Conservation (phyloP, 2,329 filamentous ascomycete species). For the Gyromitra esculenta region DNA sequence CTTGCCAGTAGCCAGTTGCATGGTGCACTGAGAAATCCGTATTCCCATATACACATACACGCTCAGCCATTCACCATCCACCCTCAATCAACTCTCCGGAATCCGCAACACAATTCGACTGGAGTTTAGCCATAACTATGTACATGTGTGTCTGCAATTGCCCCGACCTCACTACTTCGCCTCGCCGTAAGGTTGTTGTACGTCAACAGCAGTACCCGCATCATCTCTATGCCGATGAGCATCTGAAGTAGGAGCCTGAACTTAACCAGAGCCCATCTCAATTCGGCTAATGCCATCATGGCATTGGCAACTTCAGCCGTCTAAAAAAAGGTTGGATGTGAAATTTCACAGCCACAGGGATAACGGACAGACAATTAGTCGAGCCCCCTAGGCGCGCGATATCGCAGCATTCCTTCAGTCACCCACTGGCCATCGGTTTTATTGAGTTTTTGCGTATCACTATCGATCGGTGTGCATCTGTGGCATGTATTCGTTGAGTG, state of each 20-base stretch:
- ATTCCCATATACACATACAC: not conserved
- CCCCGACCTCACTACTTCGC: not conserved
- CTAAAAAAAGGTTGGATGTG: slow-evolving; percentile 21
- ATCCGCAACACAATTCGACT: not conserved
- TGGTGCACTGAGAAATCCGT: not conserved
- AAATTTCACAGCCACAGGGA: slow-evolving; percentile 12
- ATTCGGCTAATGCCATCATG: slow-evolving; percentile 11
- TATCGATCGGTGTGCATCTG: not conserved
- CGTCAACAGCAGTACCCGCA: slow-evolving; percentile 1
- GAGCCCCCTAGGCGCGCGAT: not conserved
- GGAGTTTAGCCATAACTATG: not conserved
- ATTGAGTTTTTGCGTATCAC: not conserved
- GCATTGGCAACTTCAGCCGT: slow-evolving; percentile 4
- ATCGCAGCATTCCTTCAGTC: not conserved
- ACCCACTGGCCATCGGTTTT: not conserved
- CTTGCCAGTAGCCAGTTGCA: not conserved
- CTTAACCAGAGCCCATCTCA: slow-evolving; percentile 20
- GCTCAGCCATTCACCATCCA: not conserved
- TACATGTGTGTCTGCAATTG: not conserved
- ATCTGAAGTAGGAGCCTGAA: slow-evolving; percentile 17
- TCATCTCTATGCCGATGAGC: slow-evolving; percentile 20
- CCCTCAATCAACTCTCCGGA: not conserved
- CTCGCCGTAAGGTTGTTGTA: not conserved
- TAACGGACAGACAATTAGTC: not conserved
- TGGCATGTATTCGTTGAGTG: not conserved